phyloP scores from a whole-genome alignment of 2,329 filamentous ascomycete species.

The Colletotrichum spaethianum region DNA sequence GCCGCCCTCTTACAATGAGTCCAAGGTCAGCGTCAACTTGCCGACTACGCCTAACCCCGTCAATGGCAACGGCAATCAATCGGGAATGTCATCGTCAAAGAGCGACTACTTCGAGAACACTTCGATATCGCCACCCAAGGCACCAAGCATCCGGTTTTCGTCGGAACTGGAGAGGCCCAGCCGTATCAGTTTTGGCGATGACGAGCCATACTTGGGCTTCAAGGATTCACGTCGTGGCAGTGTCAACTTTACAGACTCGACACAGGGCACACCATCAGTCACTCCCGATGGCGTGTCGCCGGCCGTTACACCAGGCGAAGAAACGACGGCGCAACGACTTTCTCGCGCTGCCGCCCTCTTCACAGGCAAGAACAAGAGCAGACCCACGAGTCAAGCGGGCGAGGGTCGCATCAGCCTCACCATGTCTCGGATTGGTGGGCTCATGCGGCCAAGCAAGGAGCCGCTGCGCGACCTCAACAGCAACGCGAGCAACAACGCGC shows the following conservation, averaged over 20 bases:
- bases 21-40: constrained; percentile 58
- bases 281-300: constrained; percentile 56
- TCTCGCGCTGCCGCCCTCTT: constrained; percentile 72
- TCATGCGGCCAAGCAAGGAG: constrained; percentile 68
- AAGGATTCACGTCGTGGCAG: constrained; percentile 65
- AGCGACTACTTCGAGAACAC: constrained; percentile 63
- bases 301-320: constrained; percentile 62
- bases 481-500: constrained; percentile 38
- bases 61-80: constrained; percentile 44
- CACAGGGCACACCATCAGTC: constrained; percentile 54
- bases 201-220: constrained; percentile 52
- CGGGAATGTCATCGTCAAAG: constrained; percentile 49
- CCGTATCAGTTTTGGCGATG: constrained; percentile 63
- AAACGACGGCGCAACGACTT: constrained; percentile 67
- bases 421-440: constrained; percentile 68
- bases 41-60: constrained; percentile 49
- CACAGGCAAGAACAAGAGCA: constrained; percentile 63
- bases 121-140: constrained; percentile 52
- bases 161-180: constrained; percentile 65
- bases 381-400: constrained; percentile 71
- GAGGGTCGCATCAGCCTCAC: constrained; percentile 71
- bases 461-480: constrained; percentile 52
- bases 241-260: constrained; percentile 63
- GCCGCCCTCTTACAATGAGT: constrained; percentile 73
- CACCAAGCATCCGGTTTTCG: constrained; percentile 69